A percentile compares a stretch with the other conserved stretches of the same genome.
Evolutionary conservation across 1,284 basidiomycete species (phyloP).

Genomic region (Leccinum holopus): DNA sequence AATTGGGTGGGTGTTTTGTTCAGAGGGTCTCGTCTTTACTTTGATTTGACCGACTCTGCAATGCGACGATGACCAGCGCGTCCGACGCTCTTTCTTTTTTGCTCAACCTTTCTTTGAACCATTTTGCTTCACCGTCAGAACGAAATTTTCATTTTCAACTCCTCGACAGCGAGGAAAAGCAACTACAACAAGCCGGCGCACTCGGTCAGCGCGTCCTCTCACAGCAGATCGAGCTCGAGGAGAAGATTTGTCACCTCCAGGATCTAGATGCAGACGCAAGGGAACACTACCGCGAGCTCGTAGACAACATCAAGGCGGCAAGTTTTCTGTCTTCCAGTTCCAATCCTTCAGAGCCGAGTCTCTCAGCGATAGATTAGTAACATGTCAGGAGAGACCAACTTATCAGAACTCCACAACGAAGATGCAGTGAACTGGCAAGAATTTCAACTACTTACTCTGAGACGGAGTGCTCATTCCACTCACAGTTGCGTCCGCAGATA

Average conservation of each 20-base stretch:
- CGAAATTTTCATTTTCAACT: conserved; percentile 79
- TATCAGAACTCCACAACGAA: too few species aligned
- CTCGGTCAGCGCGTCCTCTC: conserved; percentile 89
- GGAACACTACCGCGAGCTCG: conserved; percentile 73
- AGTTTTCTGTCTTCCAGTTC: too few species aligned
- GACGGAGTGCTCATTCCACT: too few species aligned
- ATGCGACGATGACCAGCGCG: conserved; percentile 30
- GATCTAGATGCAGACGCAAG: conserved; percentile 69
- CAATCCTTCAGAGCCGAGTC: too few species aligned
- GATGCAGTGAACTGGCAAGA: too few species aligned
- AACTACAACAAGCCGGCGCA: conserved; percentile 85
- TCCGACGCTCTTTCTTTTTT: conserved; percentile 30
- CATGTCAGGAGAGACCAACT: too few species aligned
- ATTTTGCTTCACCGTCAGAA: conserved; percentile 55
- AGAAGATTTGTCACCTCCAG: conserved; percentile 78
- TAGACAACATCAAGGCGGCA: conserved; percentile 60
- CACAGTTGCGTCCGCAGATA: too few species aligned
- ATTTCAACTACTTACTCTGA: too few species aligned
- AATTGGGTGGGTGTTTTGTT: conserved; percentile 14
- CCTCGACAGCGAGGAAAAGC: conserved; percentile 85
- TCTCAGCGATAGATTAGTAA: too few species aligned
- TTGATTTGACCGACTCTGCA: conserved; percentile 1
- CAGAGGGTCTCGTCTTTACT: background rate
- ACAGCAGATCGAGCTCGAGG: conserved; percentile 90
- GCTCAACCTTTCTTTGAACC: conserved; percentile 25